Conservation (phyloP, 352 stramenopile species). For the Thraustotheca clavata region DNA sequence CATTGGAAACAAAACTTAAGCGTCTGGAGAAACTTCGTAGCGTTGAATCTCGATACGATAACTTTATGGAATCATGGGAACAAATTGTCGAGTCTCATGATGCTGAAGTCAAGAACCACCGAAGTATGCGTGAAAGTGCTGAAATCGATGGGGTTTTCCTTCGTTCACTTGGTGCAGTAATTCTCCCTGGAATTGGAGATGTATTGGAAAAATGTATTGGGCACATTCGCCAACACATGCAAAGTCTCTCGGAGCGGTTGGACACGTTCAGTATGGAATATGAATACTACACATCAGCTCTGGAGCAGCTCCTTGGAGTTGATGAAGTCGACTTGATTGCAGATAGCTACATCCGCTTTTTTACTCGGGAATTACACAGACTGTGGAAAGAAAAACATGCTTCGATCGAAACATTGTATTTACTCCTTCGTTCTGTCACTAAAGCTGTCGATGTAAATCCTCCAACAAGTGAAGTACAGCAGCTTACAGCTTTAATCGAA, state of each 20-base stretch:
- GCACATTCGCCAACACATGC: slow-evolving; percentile 52
- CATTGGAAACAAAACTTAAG: slow-evolving; percentile 2
- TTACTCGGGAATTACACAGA: slow-evolving; percentile 68
- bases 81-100: background rate
- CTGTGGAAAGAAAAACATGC: slow-evolving; percentile 76
- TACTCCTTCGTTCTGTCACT: slow-evolving; percentile 55
- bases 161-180: background rate
- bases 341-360: slow-evolving; percentile 70
- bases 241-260: slow-evolving; percentile 49
- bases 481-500: background rate
- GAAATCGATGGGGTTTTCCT: background rate
- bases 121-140: background rate
- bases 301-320: slow-evolving; percentile 31
- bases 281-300: slow-evolving; percentile 57
- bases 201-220: slow-evolving; percentile 62
- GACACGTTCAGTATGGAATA: slow-evolving; percentile 73
- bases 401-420: slow-evolving; percentile 63
- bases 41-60: background rate
- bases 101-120: background rate
- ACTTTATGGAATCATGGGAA: slow-evolving; percentile 1
- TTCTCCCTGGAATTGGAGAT: background rate
- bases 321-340: background rate
- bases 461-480: slow-evolving; percentile 4
- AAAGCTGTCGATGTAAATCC: background rate
- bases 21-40: background rate